Evolutionary conservation across 2,329 filamentous ascomycete genomes (phyloP).

Genomic region (Hypoxylon sp.): DNA sequence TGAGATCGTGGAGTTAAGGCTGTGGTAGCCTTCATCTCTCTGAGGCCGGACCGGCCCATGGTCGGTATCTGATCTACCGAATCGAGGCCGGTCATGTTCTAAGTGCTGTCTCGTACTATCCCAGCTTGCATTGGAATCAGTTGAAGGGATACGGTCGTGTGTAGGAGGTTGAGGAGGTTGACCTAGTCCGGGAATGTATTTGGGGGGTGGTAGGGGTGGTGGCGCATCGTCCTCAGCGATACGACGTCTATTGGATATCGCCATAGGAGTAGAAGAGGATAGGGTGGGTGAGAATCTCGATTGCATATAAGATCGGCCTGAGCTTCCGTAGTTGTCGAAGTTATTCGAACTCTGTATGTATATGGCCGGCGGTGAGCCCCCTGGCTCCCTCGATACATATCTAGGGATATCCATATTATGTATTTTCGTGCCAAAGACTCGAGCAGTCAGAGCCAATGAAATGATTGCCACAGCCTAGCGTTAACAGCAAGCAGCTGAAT

Average conservation of each 20-base stretch:
- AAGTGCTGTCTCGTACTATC: constrained; percentile 49
- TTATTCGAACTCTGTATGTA: constrained; percentile 50
- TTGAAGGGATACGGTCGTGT: constrained; percentile 51
- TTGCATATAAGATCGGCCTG: constrained; percentile 46
- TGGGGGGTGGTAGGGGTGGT: constrained; percentile 57
- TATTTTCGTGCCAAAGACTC: constrained; percentile 23
- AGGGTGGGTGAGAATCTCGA: constrained; percentile 53
- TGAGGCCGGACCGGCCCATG: constrained; percentile 45
- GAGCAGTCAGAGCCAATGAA: constrained; percentile 42
- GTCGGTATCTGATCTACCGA: constrained; percentile 44
- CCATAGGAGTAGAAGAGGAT: constrained; percentile 57
- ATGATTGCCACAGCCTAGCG: constrained; percentile 42
- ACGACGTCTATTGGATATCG: constrained; percentile 54
- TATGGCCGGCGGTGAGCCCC: constrained; percentile 53
- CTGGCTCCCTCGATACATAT: constrained; percentile 52
- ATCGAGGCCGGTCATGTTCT: constrained; percentile 46
- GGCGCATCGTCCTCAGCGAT: constrained; percentile 55
- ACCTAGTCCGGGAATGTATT: constrained; percentile 51
- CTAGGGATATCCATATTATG: constrained; percentile 52
- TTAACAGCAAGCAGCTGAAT: constrained; percentile 36
- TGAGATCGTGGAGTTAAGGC: constrained; percentile 52
- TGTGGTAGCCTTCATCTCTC: constrained; percentile 55
- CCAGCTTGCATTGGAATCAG: constrained; percentile 53
- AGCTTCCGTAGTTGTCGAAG: constrained; percentile 48
- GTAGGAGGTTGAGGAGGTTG: constrained; percentile 44